Conservation (phyloP, 768 basidiomycete genomes). For the Tephrocybe rancida region DNA sequence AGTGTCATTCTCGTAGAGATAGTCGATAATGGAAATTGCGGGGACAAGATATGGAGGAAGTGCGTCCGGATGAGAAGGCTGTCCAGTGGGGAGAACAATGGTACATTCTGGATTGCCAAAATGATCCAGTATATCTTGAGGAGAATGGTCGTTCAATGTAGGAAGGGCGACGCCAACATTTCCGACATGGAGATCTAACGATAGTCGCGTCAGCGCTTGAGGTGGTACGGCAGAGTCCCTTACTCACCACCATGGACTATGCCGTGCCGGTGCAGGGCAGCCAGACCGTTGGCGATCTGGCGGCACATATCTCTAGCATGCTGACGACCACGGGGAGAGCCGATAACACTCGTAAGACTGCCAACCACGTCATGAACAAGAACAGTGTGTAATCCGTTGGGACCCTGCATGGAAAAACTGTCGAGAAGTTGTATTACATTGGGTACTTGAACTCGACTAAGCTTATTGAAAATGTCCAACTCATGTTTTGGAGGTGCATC, state of each 20-base stretch:
- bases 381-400: conserved; percentile 13
- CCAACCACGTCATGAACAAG: conserved; percentile 13
- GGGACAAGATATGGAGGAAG: conserved; percentile 12
- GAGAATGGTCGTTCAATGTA: conserved; percentile 1
- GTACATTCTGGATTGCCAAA: conserved; percentile 10
- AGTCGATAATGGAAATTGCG: conserved; percentile 10
- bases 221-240: background rate
- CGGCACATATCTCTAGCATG: conserved; percentile 4
- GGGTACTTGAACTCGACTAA: background rate
- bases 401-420: background rate
- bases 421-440: conserved; percentile 9
- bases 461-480: conserved; percentile 2
- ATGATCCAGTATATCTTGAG: conserved; percentile 7
- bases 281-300: conserved; percentile 9
- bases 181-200: conserved; percentile 13
- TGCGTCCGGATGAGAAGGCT: background rate
- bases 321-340: background rate
- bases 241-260: conserved; percentile 14
- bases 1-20: conserved; percentile 1
- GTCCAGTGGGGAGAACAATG: conserved; percentile 3
- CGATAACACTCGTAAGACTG: background rate
- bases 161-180: conserved; percentile 15
- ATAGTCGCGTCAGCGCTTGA: background rate
- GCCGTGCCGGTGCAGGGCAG: conserved; percentile 9
- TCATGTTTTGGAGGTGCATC: conserved; percentile 2